These are phyloP conservation scores for Coniella lustricola DNA, from an alignment of 2,329 filamentous ascomycete genomes.

Conservation along the genomic window DNA sequence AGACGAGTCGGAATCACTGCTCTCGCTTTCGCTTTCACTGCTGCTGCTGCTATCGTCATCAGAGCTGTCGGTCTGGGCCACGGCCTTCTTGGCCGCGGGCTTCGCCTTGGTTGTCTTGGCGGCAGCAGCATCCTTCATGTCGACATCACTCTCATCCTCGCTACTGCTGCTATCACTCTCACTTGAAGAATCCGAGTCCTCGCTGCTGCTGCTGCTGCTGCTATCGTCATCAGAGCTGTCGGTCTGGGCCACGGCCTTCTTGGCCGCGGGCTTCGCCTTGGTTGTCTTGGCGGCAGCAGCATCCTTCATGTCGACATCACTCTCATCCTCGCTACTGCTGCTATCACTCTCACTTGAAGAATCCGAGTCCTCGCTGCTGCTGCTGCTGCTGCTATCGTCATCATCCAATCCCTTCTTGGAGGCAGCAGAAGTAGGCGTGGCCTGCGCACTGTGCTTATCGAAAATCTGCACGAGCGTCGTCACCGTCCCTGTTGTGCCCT, in stretches of 20 bases:
- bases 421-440: constrained; percentile 26
- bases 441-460: constrained; percentile 39
- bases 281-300: constrained; percentile 15
- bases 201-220: constrained; percentile 14
- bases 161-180: constrained; percentile 22
- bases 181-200: not conserved
- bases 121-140: constrained; percentile 38
- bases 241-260: constrained; percentile 20
- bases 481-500: constrained; percentile 14
- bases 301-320: constrained; percentile 43
- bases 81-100: constrained; percentile 19
- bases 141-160: constrained; percentile 30
- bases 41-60: constrained; percentile 21
- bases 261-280: constrained; percentile 21
- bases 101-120: constrained; percentile 17
- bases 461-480: constrained; percentile 41
- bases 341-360: constrained; percentile 3
- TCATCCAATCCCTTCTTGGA: constrained; percentile 16
- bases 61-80: constrained; percentile 25
- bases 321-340: constrained; percentile 24
- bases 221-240: constrained; percentile 25
- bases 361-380: too few species aligned
- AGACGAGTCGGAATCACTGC: constrained; percentile 12
- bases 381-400: constrained; percentile 19
- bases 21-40: constrained; percentile 27